Base-by-base conservation (phyloP, 164 flowering plant species). In the Piper betle region DNA sequence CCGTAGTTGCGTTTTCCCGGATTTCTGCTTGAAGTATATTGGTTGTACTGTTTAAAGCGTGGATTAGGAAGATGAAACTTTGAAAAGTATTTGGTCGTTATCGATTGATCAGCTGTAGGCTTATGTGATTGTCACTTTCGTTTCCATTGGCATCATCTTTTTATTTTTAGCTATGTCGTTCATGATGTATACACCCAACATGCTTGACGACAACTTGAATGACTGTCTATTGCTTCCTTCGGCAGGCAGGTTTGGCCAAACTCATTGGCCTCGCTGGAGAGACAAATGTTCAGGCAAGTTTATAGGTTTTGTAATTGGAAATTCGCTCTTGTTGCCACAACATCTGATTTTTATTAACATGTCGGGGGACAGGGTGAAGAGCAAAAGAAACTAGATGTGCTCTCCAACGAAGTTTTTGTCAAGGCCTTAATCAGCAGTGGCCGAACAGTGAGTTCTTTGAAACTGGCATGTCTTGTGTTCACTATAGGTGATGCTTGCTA, bases 191-290 rank as follows among this genome's bases (percentile, higher is more conserved):
- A 46, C 15, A 15, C 50, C 1, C 15, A 9, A 10, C 50, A 3
- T 15, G 50, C 33, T 25, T 25, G 33, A 25, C 33, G 33, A 25
- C 11, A 46, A 46, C 15, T 46, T 5, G 50, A 2, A 10, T 46
- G 50, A 46, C 3, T 46, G 50, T 46, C 15, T 46, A 46, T 46
- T 15, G 15, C 15, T 46, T 10, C 38, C n/a, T 78, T 71, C 50
- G 64, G 75, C 87, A 93, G 99, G 99, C 99, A 0, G 99, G 99
- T 37, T 85, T 93, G 62, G 99, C 99, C 59, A 93, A 93, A 58
- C 91, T 93, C 42, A 77, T 93, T 63, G 99, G 99, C 64, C 88
- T 88, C 66, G 96, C 96, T 53, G 96, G 96, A 58, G 96, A 86
- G 75, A 88, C 93, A 60, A 88, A 93, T 67, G 80, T 90, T 65